Evolutionary conservation across 805 yeast species (phyloP).

Genomic region (Vanderwaltozyma yarrowii): DNA sequence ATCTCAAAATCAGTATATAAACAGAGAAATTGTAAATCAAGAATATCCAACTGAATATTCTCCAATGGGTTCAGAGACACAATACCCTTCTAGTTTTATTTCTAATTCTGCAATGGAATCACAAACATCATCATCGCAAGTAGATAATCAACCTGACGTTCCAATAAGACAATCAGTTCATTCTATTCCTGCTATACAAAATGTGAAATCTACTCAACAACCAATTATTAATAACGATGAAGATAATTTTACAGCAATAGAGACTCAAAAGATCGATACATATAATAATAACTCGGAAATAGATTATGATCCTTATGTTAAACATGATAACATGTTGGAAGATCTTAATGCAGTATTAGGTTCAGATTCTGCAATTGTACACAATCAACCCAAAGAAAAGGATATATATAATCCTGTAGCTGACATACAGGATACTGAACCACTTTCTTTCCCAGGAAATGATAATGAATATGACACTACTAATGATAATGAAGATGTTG

Average conservation of each 20-base stretch:
- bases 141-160: no score
- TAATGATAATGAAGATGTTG: constrained; percentile 2
- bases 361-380: not conserved
- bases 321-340: constrained; percentile 12
- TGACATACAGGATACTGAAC: constrained; percentile 16
- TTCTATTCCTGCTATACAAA: no score
- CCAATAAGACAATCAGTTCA: no score
- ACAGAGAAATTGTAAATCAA: not conserved
- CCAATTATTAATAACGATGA: no score
- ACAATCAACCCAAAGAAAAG: not conserved
- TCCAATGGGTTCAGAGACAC: not conserved
- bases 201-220: no score
- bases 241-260: not conserved
- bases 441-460: not conserved
- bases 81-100: not conserved
- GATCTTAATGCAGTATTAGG: constrained; percentile 22
- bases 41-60: no score
- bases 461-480: no score
- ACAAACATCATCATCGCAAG: not conserved
- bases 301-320: constrained; percentile 1
- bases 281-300: not conserved
- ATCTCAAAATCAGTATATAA: not conserved
- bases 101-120: not conserved
- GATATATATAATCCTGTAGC: constrained; percentile 20
- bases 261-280: not conserved